These are phyloP conservation scores for Colletotrichum caudatum DNA, from an alignment of 2,329 filamentous ascomycete genomes.

Conservation along the genomic window DNA sequence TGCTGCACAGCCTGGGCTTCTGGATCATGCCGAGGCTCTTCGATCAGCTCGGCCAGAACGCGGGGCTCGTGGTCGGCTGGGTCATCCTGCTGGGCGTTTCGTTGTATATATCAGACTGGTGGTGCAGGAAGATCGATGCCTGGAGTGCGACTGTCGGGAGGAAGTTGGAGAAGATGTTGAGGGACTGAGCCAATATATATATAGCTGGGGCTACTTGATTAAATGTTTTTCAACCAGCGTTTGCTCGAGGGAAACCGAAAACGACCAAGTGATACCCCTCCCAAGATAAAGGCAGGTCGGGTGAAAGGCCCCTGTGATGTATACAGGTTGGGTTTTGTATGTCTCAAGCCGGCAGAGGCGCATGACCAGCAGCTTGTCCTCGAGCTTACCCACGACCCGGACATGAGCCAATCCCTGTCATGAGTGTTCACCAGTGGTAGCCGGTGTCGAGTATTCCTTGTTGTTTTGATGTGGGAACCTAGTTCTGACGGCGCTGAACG, in stretches of 20 bases:
- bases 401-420: neutral
- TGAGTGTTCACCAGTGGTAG: neutral
- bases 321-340: neutral
- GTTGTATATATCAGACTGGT: conserved; percentile 52
- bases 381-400: neutral
- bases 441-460: neutral
- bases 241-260: neutral
- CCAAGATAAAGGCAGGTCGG: neutral
- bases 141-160: conserved; percentile 55
- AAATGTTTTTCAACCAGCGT: too few species aligned
- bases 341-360: neutral
- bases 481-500: conserved; percentile 13
- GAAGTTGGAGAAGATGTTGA: conserved; percentile 51
- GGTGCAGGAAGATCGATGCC: conserved; percentile 52
- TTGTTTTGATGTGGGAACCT: neutral
- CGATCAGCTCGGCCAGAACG: conserved; percentile 49
- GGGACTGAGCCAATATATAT: neutral
- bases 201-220: too few species aligned
- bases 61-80: conserved; percentile 51
- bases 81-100: conserved; percentile 48
- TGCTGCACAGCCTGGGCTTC: conserved; percentile 47
- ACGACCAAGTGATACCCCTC: neutral
- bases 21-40: conserved; percentile 55
- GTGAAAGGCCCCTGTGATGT: neutral
- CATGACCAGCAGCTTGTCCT: neutral